These are phyloP conservation scores for Elaeis guineensis DNA, from an alignment of 176 grass and related monocot species.

Conservation along the genomic window DNA sequence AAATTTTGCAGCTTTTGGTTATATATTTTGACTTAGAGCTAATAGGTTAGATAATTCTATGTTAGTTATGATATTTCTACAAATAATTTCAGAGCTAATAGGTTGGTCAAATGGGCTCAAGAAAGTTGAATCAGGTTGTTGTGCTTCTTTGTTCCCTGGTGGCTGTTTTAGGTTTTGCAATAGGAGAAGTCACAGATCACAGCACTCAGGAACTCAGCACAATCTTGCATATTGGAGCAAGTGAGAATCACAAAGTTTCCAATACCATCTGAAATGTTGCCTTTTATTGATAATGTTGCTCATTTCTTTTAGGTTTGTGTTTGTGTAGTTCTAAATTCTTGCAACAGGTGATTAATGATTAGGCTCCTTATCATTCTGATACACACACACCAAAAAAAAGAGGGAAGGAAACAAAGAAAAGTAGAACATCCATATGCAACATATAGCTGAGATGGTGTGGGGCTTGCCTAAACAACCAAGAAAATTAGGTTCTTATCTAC, in stretches of 20 bases:
- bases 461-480: no score
- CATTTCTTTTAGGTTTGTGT: background rate
- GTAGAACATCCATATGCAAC: no score
- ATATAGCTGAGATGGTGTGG: no score
- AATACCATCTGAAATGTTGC: conserved; percentile 2
- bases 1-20: background rate
- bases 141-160: conserved; percentile 49
- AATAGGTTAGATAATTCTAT: background rate
- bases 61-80: conserved; percentile 20
- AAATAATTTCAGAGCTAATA: conserved; percentile 12
- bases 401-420: no score
- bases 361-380: no score
- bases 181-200: conserved; percentile 8
- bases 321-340: no score
- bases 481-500: no score
- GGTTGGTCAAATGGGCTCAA: conserved; percentile 40
- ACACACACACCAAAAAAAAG: no score
- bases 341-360: no score
- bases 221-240: conserved; percentile 25
- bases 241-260: conserved; percentile 28
- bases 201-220: conserved; percentile 2
- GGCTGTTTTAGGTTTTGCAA: conserved; percentile 29
- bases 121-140: conserved; percentile 35
- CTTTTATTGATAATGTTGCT: background rate
- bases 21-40: background rate